Base-by-base conservation (phyloP, 768 basidiomycete species). In the Lenzites betulinus region DNA sequence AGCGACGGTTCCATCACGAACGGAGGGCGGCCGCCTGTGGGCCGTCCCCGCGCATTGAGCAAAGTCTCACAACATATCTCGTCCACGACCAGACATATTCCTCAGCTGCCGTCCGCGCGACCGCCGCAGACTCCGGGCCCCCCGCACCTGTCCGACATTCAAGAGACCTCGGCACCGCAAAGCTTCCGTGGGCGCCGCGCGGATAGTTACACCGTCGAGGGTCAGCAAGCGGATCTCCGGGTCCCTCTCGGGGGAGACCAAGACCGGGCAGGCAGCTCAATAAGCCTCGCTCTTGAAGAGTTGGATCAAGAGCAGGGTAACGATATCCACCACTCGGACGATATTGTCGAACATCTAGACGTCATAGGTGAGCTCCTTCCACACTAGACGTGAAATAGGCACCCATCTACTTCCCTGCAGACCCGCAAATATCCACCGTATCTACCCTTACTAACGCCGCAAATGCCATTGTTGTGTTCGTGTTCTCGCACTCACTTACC, bases 271-370 rank as follows among this genome's bases (percentile, higher is more conserved):
- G 81, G 77, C 54, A 83, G 80, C 69, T 84, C 39, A 81, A 77
- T 64, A 64, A 79, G 48, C 70, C 73, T 38, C 66, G 68, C 46
- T 61, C 44, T 58, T 54, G 63, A 26, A 42, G 51, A 60, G 41
- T 38, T 58, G 23, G 39, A 52, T 26, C 59, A 38, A 2, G 61
- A 55, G 20, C 56, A 61, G 23, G 46, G 59, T 3, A 63, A 52
- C 22, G 60, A 63, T 54, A 61, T 65, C 26, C 79, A 83, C 57
- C 88, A 93, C 68, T 83, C 87, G 60, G 89, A 93, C 67, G 88
- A 91, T 66, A 83, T 93, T 48, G 89, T 93, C 6, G 92, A 93
- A 62, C 87, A 93, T 70, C 74, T 94, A 64, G 92, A 94, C 73
- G 87, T 85, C 43, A 89, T 92, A 60, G 89, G 89, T 87, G 65